phyloP scores from a whole-genome alignment of 306 rosid species.

The Fagus crenata region DNA sequence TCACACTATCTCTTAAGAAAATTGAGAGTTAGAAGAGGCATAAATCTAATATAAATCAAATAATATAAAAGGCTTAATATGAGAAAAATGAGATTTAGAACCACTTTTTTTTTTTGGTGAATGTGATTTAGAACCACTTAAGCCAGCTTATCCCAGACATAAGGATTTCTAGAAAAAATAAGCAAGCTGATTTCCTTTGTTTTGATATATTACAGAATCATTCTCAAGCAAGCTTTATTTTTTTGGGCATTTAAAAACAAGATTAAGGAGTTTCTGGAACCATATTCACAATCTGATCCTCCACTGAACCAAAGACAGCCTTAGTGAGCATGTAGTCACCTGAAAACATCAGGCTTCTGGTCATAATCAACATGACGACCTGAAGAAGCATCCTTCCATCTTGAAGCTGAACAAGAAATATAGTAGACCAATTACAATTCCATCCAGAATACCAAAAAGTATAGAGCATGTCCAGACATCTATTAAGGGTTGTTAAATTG shows the following conservation, averaged over 20 bases:
- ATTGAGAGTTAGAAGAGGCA: background rate
- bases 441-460: background rate
- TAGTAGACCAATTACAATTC: background rate
- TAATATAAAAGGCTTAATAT: background rate
- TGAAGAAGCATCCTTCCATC: slow-evolving; percentile 79
- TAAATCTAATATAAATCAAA: background rate
- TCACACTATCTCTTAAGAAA: background rate
- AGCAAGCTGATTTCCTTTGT: background rate
- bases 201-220: background rate
- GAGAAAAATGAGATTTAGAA: background rate
- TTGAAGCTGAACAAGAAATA: slow-evolving; percentile 61
- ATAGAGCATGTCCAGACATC: slow-evolving; percentile 9
- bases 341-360: slow-evolving; percentile 92
- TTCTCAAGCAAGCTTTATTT: background rate
- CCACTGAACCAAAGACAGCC: background rate
- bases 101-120: background rate
- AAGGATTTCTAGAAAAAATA: background rate
- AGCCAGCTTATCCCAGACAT: background rate
- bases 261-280: background rate
- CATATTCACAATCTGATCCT: slow-evolving; percentile 8
- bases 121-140: background rate
- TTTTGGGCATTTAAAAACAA: background rate
- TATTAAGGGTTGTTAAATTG: background rate
- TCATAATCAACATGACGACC: slow-evolving; percentile 91
- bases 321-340: slow-evolving; percentile 40